Conservation (phyloP, 169 alveolate species). For the Eimeria maxima region DNA sequence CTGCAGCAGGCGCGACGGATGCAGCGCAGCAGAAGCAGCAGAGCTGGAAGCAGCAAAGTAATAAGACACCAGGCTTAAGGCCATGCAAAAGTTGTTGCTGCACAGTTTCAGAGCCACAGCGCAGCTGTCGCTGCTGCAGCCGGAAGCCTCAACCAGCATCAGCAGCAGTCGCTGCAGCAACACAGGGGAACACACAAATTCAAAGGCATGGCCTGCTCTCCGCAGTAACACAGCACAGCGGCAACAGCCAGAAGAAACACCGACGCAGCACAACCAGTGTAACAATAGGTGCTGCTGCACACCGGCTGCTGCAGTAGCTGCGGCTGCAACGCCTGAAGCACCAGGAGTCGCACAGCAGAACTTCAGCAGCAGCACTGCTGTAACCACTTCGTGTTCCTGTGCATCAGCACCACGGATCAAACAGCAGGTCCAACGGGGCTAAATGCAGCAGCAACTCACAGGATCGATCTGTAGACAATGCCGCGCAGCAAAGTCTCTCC, state of each 20-base stretch:
- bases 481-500: constrained; percentile 54
- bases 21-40: constrained; percentile 65
- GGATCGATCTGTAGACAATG: constrained; percentile 59
- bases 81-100: constrained; percentile 66
- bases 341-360: neutral
- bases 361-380: neutral
- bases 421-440: neutral
- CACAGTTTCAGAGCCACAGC: constrained; percentile 74
- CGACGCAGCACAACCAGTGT: neutral
- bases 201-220: neutral
- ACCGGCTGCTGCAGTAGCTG: neutral
- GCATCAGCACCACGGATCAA: neutral
- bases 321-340: neutral
- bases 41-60: constrained; percentile 49
- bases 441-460: constrained; percentile 46
- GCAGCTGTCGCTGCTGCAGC: constrained; percentile 77
- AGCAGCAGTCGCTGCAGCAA: constrained; percentile 73
- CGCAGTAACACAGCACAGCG: neutral
- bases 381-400: too few relatives aligned
- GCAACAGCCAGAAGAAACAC: neutral
- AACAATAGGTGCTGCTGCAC: neutral
- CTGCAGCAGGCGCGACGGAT: constrained; percentile 28
- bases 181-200: neutral
- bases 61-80: constrained; percentile 44
- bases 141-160: constrained; percentile 53